Conservation (phyloP, 176 grass and related monocot genomes). For the Oryza officinalis region DNA sequence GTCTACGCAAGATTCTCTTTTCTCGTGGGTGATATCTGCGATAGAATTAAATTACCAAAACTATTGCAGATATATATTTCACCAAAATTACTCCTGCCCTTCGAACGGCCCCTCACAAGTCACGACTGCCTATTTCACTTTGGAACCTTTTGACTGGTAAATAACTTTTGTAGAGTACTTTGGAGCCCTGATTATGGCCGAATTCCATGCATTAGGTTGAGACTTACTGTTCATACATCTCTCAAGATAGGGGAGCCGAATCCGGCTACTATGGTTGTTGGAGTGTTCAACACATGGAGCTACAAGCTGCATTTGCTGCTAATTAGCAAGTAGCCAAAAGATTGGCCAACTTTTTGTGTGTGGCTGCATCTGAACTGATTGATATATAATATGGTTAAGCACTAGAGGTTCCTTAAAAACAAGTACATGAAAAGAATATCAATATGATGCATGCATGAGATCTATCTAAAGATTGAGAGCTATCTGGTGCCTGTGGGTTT, state of each 20-base stretch:
- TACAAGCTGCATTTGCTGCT: not conserved
- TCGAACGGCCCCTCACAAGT: too few relatives aligned
- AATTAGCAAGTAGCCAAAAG: not conserved
- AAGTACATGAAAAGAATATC: not conserved
- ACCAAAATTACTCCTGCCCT: not conserved
- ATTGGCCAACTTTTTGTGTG: not conserved
- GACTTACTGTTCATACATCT: not conserved
- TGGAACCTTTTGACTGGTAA: not conserved
- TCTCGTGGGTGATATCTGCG: too few relatives aligned
- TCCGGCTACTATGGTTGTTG: not conserved
- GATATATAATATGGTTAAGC: not conserved
- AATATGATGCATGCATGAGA: constrained; percentile 19
- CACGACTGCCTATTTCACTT: not conserved
- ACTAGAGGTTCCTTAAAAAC: not conserved
- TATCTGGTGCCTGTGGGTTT: constrained; percentile 4
- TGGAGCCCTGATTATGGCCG: not conserved
- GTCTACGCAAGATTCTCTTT: not conserved
- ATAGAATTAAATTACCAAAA: not conserved
- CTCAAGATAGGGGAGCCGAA: constrained; percentile 6
- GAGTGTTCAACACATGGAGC: constrained; percentile 25
- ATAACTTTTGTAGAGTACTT: not conserved
- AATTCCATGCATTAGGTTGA: not conserved
- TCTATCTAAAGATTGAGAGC: constrained; percentile 1
- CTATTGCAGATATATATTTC: not conserved
- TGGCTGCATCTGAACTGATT: constrained; percentile 16